A percentile compares a stretch with the other conserved stretches of the same genome.
These are phyloP conservation scores for Colletotrichum melonis DNA, from an alignment of 2,329 filamentous ascomycete genomes.

Conservation along the genomic window DNA sequence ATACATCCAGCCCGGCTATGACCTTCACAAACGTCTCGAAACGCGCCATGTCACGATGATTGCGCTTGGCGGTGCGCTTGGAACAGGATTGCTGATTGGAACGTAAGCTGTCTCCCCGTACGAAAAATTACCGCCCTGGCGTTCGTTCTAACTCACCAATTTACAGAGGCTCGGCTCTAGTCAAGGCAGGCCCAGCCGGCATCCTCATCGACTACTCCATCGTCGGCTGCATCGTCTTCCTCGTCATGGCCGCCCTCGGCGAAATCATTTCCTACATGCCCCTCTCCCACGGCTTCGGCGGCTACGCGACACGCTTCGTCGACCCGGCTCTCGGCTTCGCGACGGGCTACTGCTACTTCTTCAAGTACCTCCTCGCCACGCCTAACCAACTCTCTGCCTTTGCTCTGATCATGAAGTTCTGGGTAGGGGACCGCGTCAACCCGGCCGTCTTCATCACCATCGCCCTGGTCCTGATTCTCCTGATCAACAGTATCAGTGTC, in stretches of 20 bases:
- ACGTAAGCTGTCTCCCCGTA: conserved; percentile 40
- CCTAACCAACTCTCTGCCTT: conserved; percentile 53
- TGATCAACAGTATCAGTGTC: conserved; percentile 62
- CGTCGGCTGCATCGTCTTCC: conserved; percentile 62
- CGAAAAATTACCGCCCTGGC: not conserved
- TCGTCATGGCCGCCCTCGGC: conserved; percentile 60
- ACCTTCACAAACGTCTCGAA: conserved; percentile 37
- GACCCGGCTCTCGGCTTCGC: conserved; percentile 49
- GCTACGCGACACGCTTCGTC: conserved; percentile 72
- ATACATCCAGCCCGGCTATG: conserved; percentile 11
- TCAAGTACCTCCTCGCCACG: conserved; percentile 39
- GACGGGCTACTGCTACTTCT: conserved; percentile 28
- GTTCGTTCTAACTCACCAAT: not conserved
- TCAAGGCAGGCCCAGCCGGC: conserved; percentile 56
- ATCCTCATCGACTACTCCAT: conserved; percentile 53
- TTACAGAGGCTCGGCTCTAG: conserved; percentile 54
- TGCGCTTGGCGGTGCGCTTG: conserved; percentile 51
- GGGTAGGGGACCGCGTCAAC: conserved; percentile 20
- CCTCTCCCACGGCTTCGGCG: conserved; percentile 63
- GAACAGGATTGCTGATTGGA: conserved; percentile 60
- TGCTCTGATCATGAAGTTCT: conserved; percentile 41
- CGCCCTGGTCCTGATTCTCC: conserved; percentile 38
- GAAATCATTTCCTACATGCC: conserved; percentile 47
- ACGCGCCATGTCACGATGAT: conserved; percentile 50
- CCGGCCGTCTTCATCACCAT: conserved; percentile 32